phyloP scores from a whole-genome alignment of 176 grass and related monocot genomes.

The Lolium rigidum region DNA sequence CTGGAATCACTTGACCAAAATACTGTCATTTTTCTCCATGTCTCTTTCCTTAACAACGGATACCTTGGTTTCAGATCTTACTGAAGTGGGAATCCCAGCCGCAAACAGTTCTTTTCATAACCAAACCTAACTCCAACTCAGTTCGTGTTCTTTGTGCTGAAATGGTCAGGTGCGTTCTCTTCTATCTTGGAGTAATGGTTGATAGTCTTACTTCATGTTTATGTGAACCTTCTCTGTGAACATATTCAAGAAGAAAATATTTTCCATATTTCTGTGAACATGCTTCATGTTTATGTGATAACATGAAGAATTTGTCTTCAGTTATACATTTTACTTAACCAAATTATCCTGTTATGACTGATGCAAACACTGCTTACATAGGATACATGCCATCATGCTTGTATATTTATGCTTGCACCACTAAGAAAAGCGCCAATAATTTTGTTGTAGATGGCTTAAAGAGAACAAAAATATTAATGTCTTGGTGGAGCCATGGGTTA shows the following conservation, averaged over 20 bases:
- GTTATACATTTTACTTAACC: background rate
- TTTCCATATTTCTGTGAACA: conserved; percentile 1
- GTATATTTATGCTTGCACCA: background rate
- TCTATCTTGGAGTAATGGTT: conserved; percentile 27
- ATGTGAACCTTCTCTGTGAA: conserved; percentile 9
- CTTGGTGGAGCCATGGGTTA: conserved; percentile 85
- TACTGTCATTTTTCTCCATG: background rate
- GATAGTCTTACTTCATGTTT: conserved; percentile 1
- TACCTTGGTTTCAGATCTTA: conserved; percentile 77
- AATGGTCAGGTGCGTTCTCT: conserved; percentile 87
- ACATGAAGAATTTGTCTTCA: background rate
- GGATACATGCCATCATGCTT: conserved; percentile 6
- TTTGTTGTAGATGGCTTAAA: conserved; percentile 88
- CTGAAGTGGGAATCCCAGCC: conserved; percentile 95
- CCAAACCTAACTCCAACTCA: conserved; percentile 89
- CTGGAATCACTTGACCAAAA: conserved; percentile 12
- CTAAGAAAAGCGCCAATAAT: conserved; percentile 13
- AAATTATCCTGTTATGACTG: conserved; percentile 25
- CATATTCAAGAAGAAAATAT: background rate
- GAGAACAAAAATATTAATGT: conserved; percentile 81
- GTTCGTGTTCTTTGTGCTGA: conserved; percentile 79
- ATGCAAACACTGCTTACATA: conserved; percentile 19
- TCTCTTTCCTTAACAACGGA: conserved; percentile 38
- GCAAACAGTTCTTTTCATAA: conserved; percentile 90
- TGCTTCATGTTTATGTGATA: too few relatives aligned